Evolutionary conservation across 164 flowering plant species (phyloP), one percentile per base, ranked within the genome.

Genomic region (Dillenia turbinata): DNA sequence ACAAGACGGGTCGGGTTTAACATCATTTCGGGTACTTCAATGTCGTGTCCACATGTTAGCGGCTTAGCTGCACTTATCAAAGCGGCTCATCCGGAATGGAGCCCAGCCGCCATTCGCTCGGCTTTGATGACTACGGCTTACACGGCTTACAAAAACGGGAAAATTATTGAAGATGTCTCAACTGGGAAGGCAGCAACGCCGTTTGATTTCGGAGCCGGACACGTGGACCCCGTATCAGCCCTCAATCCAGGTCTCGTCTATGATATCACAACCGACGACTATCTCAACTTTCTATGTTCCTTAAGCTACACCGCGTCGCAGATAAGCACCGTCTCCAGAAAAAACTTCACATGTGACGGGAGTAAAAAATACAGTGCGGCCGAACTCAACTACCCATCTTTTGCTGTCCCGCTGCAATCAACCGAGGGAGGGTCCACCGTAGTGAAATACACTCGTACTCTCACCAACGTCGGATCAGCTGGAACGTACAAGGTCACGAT

Each of bases 391-490:
- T 73, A 73, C 44, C 76, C 76, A 9, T 68, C 71, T 22, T 68
- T 68, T 54, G 50, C 71, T 5, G 62, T 62, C 2, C 58, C 5
- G 44, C 62, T 13, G 16, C 1, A 22, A 26, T 61, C 64, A 40
- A 24, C 12, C 9, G n/a, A 61, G 15, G 64, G 47, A 8, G 64
- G 26, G 13, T 11, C 69, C 5, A 73, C 47, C 17, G 70, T 69
- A 0, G 73, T 78, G 8, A 84, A 65, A 67, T 75, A 84, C 54
- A 76, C 79, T 0, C 80, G 96, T 65, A 86, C 87, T 2, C 67
- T 92, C 33, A 89, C 95, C 2, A 92, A 92, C 44, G 91, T 89
- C n/a, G 98, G 95, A 8, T 50, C 71, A 2, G 72, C 85, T 8
- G 89, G 69, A 15, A 83, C 52, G 8, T 61, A 61, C 52, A 47